Conservation (phyloP, 345 rosid species). For the Tarenaya hassleriana region DNA sequence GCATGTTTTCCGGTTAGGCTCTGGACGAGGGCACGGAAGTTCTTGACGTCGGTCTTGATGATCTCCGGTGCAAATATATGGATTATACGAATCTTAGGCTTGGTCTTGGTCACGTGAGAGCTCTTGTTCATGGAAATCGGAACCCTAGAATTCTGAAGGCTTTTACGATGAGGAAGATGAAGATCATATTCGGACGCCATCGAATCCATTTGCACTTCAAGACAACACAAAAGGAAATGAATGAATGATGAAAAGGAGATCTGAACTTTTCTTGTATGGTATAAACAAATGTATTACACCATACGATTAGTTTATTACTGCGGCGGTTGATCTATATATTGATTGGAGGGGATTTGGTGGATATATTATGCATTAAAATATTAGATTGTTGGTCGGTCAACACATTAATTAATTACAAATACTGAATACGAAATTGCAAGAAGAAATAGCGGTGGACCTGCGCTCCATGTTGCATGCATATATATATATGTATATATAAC, state of each 20-base stretch:
- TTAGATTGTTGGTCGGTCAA: slow-evolving; percentile 19
- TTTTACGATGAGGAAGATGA: slow-evolving; percentile 21
- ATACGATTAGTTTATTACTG: not conserved
- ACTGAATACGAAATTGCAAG: not conserved
- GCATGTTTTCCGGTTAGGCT: slow-evolving; percentile 71
- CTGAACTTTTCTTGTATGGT: slow-evolving; percentile 11
- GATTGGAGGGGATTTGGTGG: slow-evolving; percentile 7
- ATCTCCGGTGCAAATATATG: slow-evolving; percentile 91
- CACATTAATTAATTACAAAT: slow-evolving; percentile 7
- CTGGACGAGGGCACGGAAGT: slow-evolving; percentile 78
- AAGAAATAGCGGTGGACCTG: slow-evolving; percentile 20
- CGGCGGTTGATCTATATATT: slow-evolving; percentile 18
- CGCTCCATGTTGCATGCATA: slow-evolving; percentile 18
- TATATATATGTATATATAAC: slow-evolving; percentile 13
- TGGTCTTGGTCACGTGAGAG: slow-evolving; percentile 51
- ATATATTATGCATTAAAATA: slow-evolving; percentile 17
- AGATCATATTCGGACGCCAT: slow-evolving; percentile 21
- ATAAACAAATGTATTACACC: slow-evolving; percentile 7
- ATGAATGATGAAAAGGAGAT: not conserved
- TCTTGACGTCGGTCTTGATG: slow-evolving; percentile 83
- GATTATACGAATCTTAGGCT: slow-evolving; percentile 76
- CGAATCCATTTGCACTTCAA: slow-evolving; percentile 23
- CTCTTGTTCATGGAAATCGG: slow-evolving; percentile 35
- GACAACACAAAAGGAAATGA: not conserved
- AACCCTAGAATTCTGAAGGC: slow-evolving; percentile 19